phyloP scores from a whole-genome alignment of 768 basidiomycete genomes.

The Suillus ampliporus region DNA sequence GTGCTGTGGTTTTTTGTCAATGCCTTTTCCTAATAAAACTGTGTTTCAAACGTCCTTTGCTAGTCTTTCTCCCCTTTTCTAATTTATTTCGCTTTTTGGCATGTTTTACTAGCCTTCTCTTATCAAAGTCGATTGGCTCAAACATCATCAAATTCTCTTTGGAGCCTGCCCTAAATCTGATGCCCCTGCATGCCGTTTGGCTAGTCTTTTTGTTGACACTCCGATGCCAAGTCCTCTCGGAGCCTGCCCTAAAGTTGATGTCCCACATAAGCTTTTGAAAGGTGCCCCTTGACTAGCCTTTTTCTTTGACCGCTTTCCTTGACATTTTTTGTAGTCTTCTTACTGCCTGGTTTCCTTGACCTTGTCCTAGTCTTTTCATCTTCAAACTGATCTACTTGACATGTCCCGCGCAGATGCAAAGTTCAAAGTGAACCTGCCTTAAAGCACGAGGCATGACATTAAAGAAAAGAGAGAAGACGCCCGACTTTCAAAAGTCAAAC shows the following conservation, averaged over 20 bases:
- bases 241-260: background rate
- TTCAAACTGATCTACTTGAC: background rate
- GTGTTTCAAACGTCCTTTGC: too few relatives aligned
- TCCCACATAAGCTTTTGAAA: background rate
- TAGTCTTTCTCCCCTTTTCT: background rate
- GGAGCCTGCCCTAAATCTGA: too few relatives aligned
- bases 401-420: background rate
- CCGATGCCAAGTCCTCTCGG: background rate
- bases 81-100: too few relatives aligned
- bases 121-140: too few relatives aligned
- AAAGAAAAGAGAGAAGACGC: constrained; percentile 3
- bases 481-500: constrained; percentile 48
- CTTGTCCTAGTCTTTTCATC: background rate
- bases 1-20: constrained; percentile 1
- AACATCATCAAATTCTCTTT: too few relatives aligned
- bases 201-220: too few relatives aligned
- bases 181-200: too few relatives aligned
- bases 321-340: too few relatives aligned
- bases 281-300: too few relatives aligned
- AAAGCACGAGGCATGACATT: background rate
- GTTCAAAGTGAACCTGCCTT: background rate
- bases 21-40: too few relatives aligned
- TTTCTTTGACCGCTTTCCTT: too few relatives aligned
- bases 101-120: too few relatives aligned
- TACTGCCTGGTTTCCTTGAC: background rate